Evolutionary conservation across 345 rosid genomes (phyloP), one percentile per base, ranked within the genome.

Genomic region (Clausena lansium): DNA sequence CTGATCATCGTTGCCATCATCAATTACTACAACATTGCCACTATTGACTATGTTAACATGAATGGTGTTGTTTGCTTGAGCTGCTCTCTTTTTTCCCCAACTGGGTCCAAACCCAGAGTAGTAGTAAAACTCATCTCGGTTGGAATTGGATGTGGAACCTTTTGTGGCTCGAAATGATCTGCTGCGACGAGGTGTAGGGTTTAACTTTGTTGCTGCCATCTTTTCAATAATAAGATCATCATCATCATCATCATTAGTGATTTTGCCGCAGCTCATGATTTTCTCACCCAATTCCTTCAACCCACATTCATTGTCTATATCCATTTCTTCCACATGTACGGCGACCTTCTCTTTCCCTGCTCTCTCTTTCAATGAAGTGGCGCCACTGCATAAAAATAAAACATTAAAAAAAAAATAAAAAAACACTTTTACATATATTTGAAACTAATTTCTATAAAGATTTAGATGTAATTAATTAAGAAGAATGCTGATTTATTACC

Each of bases 21-120:
- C 82, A 0, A 35, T 71, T 11, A 35, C 64, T 30, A 58, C 72
- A 6, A 64, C 35, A 67, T 69, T 71, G 5, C 60, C 58, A 4
- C 73, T 17, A 35, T 65, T 38, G 24, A 64, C 15, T 4, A 45
- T 45, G 50, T 45, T 13, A 3, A 45, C 50, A 45, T 13, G 11
- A 11, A 45, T 2, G 50, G 17, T 45, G 50, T 1, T 52, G 57
- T 7, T 70, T 20, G 27, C 33, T 28, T 36, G 77, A 5, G 35
- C 59, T 13, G 36, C 27, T 70, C 85, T 81, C 50, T 75, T 68
- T 72, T 78, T 86, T 24, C 87, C 81, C 88, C 91, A 80, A 8
- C 61, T 50, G 52, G 89, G 89, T 9, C 91, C 91, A 33, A 88
- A 88, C 54, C 91, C 91, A 2, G 91, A 79, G 72, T 88, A 88